These are phyloP conservation scores for Tetrahymena borealis DNA, from an alignment of 73 alveolate species.

Conservation along the genomic window DNA sequence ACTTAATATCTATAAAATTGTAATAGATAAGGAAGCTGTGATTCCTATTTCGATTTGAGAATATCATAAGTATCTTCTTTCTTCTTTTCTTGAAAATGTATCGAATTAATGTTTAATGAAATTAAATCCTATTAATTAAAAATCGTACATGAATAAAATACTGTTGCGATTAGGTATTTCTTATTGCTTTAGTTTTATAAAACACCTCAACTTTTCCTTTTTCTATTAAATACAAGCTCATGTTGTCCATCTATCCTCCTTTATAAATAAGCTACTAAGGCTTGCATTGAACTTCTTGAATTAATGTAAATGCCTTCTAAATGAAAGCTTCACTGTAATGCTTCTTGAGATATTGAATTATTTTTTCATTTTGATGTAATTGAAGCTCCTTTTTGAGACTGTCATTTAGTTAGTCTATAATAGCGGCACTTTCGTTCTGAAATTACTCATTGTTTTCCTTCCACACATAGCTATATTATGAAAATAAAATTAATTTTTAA, in stretches of 20 bases:
- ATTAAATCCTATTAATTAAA: too few species aligned
- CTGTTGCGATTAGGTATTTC: neutral
- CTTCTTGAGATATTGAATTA: neutral
- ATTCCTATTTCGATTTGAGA: too few species aligned
- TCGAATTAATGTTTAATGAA: neutral
- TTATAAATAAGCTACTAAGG: neutral
- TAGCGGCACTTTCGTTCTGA: neutral
- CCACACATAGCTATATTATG: neutral
- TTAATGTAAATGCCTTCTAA: neutral
- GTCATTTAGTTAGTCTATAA: neutral
- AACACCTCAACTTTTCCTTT: neutral
- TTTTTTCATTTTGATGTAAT: neutral
- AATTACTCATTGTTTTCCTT: neutral
- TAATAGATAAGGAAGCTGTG: too few species aligned
- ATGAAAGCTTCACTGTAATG: neutral
- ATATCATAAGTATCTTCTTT: too few species aligned
- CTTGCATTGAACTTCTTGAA: neutral
- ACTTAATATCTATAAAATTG: too few species aligned
- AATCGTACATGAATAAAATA: neutral
- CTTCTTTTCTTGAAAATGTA: neutral
- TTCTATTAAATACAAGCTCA: neutral
- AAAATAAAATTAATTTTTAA: neutral
- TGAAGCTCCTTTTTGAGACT: neutral
- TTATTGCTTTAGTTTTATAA: neutral
- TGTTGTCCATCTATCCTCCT: neutral